Evolutionary conservation across 306 rosid species (phyloP).

Genomic region (Bauhinia variegata): DNA sequence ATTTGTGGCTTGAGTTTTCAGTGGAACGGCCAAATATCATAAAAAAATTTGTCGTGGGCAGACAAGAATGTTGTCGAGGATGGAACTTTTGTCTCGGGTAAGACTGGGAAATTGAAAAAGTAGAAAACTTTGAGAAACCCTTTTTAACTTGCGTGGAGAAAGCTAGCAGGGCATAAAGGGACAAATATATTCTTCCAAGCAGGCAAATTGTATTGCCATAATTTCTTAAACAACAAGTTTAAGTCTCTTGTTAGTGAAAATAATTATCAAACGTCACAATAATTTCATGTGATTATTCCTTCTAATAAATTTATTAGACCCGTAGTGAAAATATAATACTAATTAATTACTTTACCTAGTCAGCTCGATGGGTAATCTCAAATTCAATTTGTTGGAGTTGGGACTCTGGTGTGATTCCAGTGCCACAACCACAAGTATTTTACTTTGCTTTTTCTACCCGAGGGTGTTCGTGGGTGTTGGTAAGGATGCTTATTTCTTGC

Average conservation of each 20-base stretch:
- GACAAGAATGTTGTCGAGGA: slow-evolving; percentile 46
- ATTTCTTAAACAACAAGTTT: not conserved
- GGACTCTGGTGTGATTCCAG: too few relatives aligned
- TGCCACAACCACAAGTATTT: not conserved
- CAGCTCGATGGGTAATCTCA: too few relatives aligned
- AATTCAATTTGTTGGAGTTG: too few relatives aligned
- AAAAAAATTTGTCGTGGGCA: slow-evolving; percentile 45
- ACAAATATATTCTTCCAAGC: slow-evolving; percentile 1
- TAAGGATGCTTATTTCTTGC: not conserved
- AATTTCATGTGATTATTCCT: too few relatives aligned
- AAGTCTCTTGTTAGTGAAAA: not conserved
- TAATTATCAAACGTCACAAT: too few relatives aligned
- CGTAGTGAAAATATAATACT: too few relatives aligned
- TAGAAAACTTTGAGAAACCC: not conserved
- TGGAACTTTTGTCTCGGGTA: slow-evolving; percentile 35
- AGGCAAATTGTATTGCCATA: not conserved
- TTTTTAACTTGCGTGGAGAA: slow-evolving; percentile 34
- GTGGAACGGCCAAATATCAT: slow-evolving; percentile 41
- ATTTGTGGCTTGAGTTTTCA: slow-evolving; percentile 26
- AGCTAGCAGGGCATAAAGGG: not conserved
- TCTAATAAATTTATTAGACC: too few relatives aligned
- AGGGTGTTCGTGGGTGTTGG: not conserved
- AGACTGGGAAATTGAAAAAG: not conserved
- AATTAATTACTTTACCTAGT: too few relatives aligned
- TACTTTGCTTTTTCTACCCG: not conserved